These are phyloP conservation scores for Colletotrichum nymphaeae DNA, from an alignment of 2,329 filamentous ascomycete species.

Conservation along the genomic window DNA sequence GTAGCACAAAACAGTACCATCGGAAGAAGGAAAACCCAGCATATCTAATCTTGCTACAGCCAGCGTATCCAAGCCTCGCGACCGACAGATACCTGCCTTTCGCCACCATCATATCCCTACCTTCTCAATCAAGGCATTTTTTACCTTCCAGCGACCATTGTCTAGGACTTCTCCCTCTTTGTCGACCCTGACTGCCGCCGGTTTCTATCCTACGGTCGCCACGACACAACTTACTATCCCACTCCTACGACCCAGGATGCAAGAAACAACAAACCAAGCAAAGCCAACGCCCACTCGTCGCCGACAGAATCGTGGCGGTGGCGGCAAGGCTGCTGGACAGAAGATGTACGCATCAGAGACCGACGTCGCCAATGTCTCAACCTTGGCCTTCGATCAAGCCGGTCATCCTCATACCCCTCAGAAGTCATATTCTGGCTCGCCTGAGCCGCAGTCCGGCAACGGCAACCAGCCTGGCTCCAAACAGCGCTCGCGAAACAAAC, in stretches of 20 bases:
- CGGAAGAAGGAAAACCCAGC: not conserved
- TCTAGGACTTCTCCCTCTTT: not conserved
- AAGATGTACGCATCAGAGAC: conserved; percentile 72
- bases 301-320: conserved; percentile 47
- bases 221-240: not conserved
- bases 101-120: not conserved
- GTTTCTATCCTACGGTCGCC: not conserved
- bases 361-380: conserved; percentile 51
- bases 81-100: not conserved
- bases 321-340: conserved; percentile 50
- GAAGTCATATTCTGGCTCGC: conserved; percentile 52
- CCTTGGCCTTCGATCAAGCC: conserved; percentile 46
- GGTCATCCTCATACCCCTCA: conserved; percentile 59
- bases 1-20: not conserved
- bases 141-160: not conserved
- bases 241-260: conserved; percentile 41
- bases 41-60: not conserved
- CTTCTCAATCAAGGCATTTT: not conserved
- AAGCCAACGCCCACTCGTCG: conserved; percentile 50
- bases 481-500: conserved; percentile 37
- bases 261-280: conserved; percentile 45
- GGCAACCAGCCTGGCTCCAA: conserved; percentile 43
- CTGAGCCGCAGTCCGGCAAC: conserved; percentile 45
- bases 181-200: not conserved
- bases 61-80: conserved; percentile 11